Conservation (phyloP, 2,329 filamentous ascomycete genomes). For the Shiraia sp. region DNA sequence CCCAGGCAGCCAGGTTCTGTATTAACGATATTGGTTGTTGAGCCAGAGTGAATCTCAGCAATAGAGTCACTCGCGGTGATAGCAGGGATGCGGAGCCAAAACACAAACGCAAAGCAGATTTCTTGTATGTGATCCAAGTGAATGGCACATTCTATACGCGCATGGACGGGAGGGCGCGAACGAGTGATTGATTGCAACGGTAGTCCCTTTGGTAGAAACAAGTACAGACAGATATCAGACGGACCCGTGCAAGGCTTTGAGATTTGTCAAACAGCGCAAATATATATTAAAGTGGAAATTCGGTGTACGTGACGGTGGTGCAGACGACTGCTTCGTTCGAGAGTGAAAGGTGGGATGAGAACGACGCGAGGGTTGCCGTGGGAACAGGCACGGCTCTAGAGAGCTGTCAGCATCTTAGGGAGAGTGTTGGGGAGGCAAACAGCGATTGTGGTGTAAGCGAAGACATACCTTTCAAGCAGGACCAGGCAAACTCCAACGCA, state of each 20-base stretch:
- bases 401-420: slow-evolving; percentile 15
- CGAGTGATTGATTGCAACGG: not conserved
- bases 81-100: not conserved
- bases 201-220: not conserved
- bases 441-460: slow-evolving; percentile 12
- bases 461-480: slow-evolving; percentile 14
- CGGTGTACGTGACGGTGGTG: slow-evolving; percentile 9
- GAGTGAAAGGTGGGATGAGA: slow-evolving; percentile 7
- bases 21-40: not conserved
- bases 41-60: not conserved
- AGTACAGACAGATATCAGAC: not conserved
- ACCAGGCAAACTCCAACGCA: slow-evolving; percentile 12
- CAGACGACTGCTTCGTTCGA: slow-evolving; percentile 22
- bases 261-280: not conserved
- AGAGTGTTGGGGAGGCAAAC: slow-evolving; percentile 2
- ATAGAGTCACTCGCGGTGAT: slow-evolving; percentile 1
- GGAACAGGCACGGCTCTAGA: slow-evolving; percentile 18
- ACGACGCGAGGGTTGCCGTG: slow-evolving; percentile 27
- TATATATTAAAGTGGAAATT: slow-evolving; percentile 4
- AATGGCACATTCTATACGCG: slow-evolving; percentile 19
- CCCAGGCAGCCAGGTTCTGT: too few relatives aligned
- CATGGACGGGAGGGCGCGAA: not conserved
- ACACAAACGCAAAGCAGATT: not conserved
- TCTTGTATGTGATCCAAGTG: slow-evolving; percentile 18
- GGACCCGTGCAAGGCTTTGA: not conserved